phyloP scores from a whole-genome alignment of 495 filamentous ascomycete genomes.

The Hypoxylon lienhwacheense region DNA sequence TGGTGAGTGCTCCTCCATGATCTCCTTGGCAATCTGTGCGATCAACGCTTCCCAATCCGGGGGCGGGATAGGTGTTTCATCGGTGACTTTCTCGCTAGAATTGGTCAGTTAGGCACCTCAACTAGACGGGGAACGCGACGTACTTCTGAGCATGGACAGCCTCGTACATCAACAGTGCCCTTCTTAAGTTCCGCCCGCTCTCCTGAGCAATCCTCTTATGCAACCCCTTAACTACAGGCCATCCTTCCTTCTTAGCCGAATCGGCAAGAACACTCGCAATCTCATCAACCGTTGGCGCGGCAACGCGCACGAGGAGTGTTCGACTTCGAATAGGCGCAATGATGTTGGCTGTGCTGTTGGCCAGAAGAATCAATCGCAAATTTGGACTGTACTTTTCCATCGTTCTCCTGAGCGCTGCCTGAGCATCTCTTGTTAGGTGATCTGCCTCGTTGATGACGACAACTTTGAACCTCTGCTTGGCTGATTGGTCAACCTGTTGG shows the following conservation, averaged over 20 bases:
- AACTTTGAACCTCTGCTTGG: conserved; percentile 93
- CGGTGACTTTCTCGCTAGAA: conserved; percentile 82
- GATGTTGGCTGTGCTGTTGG: conserved; percentile 94
- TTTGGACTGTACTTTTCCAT: conserved; percentile 99
- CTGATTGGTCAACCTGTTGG: conserved; percentile 89
- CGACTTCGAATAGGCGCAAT: conserved; percentile 92
- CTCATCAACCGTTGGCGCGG: conserved; percentile 81
- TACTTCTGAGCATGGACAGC: conserved; percentile 96
- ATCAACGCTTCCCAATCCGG: conserved; percentile 96
- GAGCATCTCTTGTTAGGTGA: conserved; percentile 88
- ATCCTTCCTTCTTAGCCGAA: conserved; percentile 77
- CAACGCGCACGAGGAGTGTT: conserved; percentile 86
- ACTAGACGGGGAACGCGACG: neutral
- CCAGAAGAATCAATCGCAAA: conserved; percentile 83
- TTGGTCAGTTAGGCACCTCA: conserved; percentile 15
- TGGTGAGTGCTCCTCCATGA: conserved; percentile 87
- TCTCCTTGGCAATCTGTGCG: conserved; percentile 81
- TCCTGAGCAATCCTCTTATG: conserved; percentile 86
- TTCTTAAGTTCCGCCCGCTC: conserved; percentile 86
- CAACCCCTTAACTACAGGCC: conserved; percentile 67
- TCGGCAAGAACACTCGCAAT: conserved; percentile 75
- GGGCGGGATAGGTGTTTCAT: conserved; percentile 84
- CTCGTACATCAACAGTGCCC: conserved; percentile 92
- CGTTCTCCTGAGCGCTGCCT: conserved; percentile 89
- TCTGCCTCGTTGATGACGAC: conserved; percentile 99